These are phyloP conservation scores for Colletotrichum noveboracense DNA, from an alignment of 2,329 filamentous ascomycete species.

Conservation along the genomic window DNA sequence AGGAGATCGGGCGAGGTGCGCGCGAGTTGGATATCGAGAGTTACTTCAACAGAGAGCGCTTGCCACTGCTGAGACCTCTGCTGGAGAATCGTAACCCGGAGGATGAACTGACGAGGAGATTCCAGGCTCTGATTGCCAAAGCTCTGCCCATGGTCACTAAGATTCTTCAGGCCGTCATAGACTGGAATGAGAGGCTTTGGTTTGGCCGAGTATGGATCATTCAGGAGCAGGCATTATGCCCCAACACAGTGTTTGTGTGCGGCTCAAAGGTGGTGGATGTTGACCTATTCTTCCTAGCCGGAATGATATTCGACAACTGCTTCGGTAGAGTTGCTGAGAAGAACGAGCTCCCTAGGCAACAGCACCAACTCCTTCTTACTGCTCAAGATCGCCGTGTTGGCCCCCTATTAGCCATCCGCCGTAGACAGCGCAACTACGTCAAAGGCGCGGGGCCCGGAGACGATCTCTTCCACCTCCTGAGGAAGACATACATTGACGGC, in stretches of 20 bases:
- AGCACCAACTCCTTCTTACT: neutral
- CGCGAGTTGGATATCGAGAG: constrained; percentile 22
- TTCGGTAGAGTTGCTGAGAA: neutral
- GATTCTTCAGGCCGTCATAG: neutral
- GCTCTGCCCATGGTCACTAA: neutral
- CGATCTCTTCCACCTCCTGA: constrained; percentile 22
- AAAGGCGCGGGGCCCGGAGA: constrained; percentile 22
- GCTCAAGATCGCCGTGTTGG: neutral
- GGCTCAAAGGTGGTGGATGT: constrained; percentile 28
- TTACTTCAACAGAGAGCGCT: neutral
- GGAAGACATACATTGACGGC: constrained; percentile 22
- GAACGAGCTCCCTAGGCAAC: neutral
- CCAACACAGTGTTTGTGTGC: constrained; percentile 28
- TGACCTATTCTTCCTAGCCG: constrained; percentile 28
- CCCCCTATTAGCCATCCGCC: neutral
- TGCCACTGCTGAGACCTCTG: neutral
- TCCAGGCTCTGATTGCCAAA: neutral
- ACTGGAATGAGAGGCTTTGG: constrained; percentile 24
- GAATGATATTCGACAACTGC: constrained; percentile 20
- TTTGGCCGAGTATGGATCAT: constrained; percentile 33
- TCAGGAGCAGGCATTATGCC: constrained; percentile 32
- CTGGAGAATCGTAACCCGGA: neutral
- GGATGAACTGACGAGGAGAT: constrained; percentile 25
- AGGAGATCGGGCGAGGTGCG: constrained; percentile 30
- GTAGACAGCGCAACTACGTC: constrained; percentile 4